Evolutionary conservation across 1,139 yeast species (phyloP), one percentile per base, ranked within the genome.

Genomic region (Blastobotrys malaysiensis): DNA sequence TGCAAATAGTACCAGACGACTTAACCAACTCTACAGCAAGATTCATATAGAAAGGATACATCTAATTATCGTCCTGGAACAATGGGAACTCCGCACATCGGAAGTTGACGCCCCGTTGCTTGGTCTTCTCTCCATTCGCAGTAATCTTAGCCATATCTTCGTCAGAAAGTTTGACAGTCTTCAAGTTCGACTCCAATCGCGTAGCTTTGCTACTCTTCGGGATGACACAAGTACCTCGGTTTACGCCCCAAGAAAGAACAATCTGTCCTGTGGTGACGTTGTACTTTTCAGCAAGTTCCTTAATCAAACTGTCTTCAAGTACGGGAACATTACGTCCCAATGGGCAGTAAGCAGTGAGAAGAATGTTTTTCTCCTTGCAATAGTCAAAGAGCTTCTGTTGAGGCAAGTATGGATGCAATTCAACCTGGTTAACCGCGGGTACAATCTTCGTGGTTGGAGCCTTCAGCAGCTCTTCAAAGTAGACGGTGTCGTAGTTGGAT

Each of bases 361-460:
- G 68, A 58, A 88, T 85, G 43, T 75, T 77, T 60, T 86, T 74
- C 36, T 74, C 66, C 55, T 76, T 72, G 65, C 81, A 76, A 66
- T 69, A 86, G 46, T 79, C 77, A 47, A 81, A 69, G 57, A 88
- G 75, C 63, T 84, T 83, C 39, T 70, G 75, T 69, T 87, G 93
- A 46, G 90, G 89, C 59, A 86, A 75, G 63, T 77, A 77, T 52
- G 95, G 93, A 68, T 87, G 95, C 39, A 84, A 72, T 72, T 88
- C 96, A 55, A 86, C 78, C 72, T 88, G 96, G 69, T 84, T 82
- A 52, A 76, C 82, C 19, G 81, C 88, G 5, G 96, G 96, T 11
- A 74, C 74, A 44, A 82, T 68, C 52, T 70, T 80, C 49, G 82
- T 69, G 43, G 76, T 77, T 50, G 79, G 77, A 53, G 80, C 77